These are phyloP conservation scores for Talaromyces sp. DNA, from an alignment of 2,329 filamentous ascomycete species.

Conservation along the genomic window DNA sequence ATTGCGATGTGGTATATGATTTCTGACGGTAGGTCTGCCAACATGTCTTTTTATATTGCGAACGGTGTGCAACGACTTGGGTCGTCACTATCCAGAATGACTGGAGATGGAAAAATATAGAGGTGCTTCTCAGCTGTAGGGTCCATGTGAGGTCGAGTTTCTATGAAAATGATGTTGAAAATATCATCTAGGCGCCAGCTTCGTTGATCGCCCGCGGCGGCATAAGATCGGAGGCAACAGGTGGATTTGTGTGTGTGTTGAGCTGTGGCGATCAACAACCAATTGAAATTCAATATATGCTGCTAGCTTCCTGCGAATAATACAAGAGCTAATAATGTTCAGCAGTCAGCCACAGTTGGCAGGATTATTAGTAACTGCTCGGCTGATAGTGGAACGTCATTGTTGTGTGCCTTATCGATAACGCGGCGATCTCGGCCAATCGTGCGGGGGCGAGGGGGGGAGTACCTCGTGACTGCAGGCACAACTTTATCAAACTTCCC, in stretches of 20 bases:
- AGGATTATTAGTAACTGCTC: not conserved
- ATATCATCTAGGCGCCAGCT: not conserved
- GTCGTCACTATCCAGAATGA: not conserved
- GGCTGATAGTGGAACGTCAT: not conserved
- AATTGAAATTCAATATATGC: not conserved
- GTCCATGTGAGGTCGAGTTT: not conserved
- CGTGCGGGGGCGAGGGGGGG: not conserved
- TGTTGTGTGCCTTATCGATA: not conserved
- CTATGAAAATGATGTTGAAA: not conserved
- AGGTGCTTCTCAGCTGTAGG: not conserved
- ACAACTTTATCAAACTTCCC: not conserved
- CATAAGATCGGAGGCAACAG: too few species aligned
- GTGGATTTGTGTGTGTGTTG: not conserved
- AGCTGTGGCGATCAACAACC: not conserved
- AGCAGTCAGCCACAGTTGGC: not conserved
- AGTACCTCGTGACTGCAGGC: not conserved
- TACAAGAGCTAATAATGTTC: not conserved
- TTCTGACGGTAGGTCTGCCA: slow-evolving; percentile 37
- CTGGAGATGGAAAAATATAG: not conserved
- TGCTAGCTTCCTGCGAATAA: not conserved
- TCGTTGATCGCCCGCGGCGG: not conserved
- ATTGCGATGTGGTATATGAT: slow-evolving; percentile 39
- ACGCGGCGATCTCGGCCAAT: not conserved
- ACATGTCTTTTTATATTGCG: slow-evolving; percentile 18
- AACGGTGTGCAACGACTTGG: not conserved